Base-by-base conservation (phyloP, 176 grass and related monocot species). In the Alloteropsis semialata region DNA sequence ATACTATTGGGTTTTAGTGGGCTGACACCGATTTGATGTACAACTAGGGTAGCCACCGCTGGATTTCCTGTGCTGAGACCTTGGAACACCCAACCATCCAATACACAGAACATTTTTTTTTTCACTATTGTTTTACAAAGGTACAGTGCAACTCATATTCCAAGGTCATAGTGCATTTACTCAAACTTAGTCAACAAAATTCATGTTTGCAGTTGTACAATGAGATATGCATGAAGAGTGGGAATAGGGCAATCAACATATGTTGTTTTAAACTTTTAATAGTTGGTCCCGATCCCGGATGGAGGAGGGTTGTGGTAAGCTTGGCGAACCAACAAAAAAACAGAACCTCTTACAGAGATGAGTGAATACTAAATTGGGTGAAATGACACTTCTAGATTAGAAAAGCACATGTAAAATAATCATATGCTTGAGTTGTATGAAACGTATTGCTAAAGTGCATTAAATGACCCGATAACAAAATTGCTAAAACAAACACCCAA, bases 131-230 rank as follows among this genome's bases (percentile, higher is more conserved):
- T 51, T 56, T 14, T 54, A 30, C 64, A 71, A 9, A 41, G 61
- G n/a, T n/a, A n/a, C n/a, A n/a, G n/a, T n/a, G n/a, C n/a, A n/a
- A n/a, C n/a, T n/a, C 60, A 48, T 6, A 48, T 33, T 65, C 51
- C 41, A 81, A 69, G 32, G 10, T 14, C 45, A 25, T 6, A 62
- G 22, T 38, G 51, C 22, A 24, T 9, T 50, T 57, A 51, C 32
- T 53, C 66, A 76, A n/a, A 69, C 56, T 43, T 62, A 73, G 33
- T 64, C 58, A 51, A 39, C 2, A 76, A 63, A 42, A 22, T 87
- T 51, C 19, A 44, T 17, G 30, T 41, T 3, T 84, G 59, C 57
- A 28, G 38, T n/a, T n/a, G n/a, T 50, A 43, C 10, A 77, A 27
- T 25, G 15, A 75, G 54, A 63, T n/a, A 71, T 62, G 72, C 53